Evolutionary conservation across 2,329 filamentous ascomycete species (phyloP), one percentile per base, ranked within the genome.

Genomic region (Epicoccum sorghinum): DNA sequence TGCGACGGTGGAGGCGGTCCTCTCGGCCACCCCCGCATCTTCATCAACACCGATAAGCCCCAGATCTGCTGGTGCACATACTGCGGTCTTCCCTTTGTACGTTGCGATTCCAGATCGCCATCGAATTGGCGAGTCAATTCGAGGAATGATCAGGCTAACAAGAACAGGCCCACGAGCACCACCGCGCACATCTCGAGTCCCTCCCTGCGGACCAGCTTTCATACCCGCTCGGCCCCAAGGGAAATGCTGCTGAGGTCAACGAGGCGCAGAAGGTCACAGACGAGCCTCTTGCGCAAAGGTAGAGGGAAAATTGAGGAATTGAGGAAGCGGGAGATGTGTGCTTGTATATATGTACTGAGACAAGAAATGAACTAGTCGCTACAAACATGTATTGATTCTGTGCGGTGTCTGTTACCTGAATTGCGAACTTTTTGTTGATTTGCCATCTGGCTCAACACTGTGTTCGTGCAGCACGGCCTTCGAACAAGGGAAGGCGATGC

Each of bases 11-110:
- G 93, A 55, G 93, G 93, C 64, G 95, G 93, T 40, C 89, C 93
- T 29, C 80, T 90, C 50, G 95, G 95, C 38, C 95, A 99, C 77
- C 95, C 95, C 44, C 86, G 86, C 71, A 89, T 99, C 78, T 99
- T 92, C 76, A 99, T 99, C 85, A 99, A 99, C 79, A 88, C 90
- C 64, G 95, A 99, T 79, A 98, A 97, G 83, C 90, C 95, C 38
- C 88, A 98, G 81, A 96, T 99, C 69, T 86, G 86, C 77, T 82
- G 82, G 74, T 99, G 95, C 82, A 88, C 84, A 71, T 99, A 99
- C 81, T 99, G 95, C 75, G 95, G 95, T 47, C 75, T 95, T 64
- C 95, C 95, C 67, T 99, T 88, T 75, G 95, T 98, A 84, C 74
- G 93, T 80, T 14, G 4, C 32, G 7, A 13, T 33, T 29, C 27